A percentile compares a stretch with the other conserved stretches of the same genome.
These are phyloP conservation scores for Tolypocladium guangdongense DNA, from an alignment of 2,329 filamentous ascomycete genomes.

Conservation along the genomic window DNA sequence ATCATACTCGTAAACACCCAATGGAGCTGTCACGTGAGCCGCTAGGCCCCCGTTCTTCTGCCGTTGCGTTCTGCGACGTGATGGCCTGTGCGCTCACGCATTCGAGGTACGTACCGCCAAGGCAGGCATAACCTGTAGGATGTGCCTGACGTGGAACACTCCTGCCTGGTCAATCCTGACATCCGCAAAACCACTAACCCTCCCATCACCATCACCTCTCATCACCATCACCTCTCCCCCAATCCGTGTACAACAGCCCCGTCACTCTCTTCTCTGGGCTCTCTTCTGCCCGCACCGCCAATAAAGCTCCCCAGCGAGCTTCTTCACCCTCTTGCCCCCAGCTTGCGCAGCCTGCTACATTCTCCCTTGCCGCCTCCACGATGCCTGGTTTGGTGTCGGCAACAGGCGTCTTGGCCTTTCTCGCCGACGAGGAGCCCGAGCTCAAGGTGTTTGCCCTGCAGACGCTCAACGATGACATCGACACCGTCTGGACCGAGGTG, in stretches of 20 bases:
- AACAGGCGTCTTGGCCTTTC: constrained; percentile 87
- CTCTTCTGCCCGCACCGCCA: background rate
- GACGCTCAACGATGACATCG: constrained; percentile 91
- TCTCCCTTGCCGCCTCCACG: constrained; percentile 13
- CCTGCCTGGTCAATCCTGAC: constrained; percentile 4
- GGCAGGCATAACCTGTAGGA: no score
- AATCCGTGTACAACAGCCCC: background rate
- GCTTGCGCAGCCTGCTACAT: background rate
- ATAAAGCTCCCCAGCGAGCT: background rate
- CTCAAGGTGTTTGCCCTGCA: constrained; percentile 92
- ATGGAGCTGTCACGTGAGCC: no score
- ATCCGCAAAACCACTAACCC: background rate
- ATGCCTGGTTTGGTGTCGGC: constrained; percentile 96
- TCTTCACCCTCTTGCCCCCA: background rate
- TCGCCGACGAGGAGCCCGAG: constrained; percentile 88
- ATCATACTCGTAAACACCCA: no score
- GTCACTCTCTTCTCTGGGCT: background rate
- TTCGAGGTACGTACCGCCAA: background rate
- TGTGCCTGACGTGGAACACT: constrained; percentile 36
- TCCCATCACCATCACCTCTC: background rate
- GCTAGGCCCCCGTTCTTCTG: no score
- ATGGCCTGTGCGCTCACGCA: background rate
- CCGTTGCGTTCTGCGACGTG: no score
- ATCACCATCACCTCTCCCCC: background rate
- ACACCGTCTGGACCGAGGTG: constrained; percentile 95